Conservation (phyloP, 805 yeast genomes). For the Wickerhamomyces sydowiorum region DNA sequence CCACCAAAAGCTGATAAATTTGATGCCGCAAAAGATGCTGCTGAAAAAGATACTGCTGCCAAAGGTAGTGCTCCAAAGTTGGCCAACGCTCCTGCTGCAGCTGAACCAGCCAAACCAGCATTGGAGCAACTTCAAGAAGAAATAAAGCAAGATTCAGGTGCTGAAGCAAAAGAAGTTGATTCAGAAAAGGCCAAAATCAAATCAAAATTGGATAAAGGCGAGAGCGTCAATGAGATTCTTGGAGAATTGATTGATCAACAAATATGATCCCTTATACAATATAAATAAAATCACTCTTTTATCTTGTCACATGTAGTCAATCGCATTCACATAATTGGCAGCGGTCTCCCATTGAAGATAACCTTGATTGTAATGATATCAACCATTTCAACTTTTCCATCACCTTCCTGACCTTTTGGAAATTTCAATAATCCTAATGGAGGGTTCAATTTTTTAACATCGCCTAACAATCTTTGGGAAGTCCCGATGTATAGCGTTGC, state of each 20-base stretch:
- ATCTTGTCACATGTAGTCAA: not conserved
- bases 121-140: constrained; percentile 16
- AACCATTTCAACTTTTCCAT: constrained; percentile 39
- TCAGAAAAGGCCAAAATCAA: constrained; percentile 3
- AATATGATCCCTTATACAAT: not conserved
- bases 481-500: constrained; percentile 62
- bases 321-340: constrained; percentile 63
- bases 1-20: constrained; percentile 7
- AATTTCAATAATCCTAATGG: constrained; percentile 62
- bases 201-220: constrained; percentile 7
- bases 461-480: constrained; percentile 65
- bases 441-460: constrained; percentile 48
- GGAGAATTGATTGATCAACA: constrained; percentile 12
- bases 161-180: not conserved
- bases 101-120: constrained; percentile 20
- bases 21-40: constrained; percentile 23
- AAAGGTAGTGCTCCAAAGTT: constrained; percentile 1
- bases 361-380: constrained; percentile 57
- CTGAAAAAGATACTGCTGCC: not conserved
- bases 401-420: constrained; percentile 20
- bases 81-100: constrained; percentile 15
- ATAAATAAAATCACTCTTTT: not conserved
- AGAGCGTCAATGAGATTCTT: constrained; percentile 10
- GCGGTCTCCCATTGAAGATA: constrained; percentile 61
- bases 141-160: constrained; percentile 1